Percentiles rank a stretch among this genome's conserved stretches.
Evolutionary conservation across 352 stramenopile species (phyloP).

Genomic region (Phytophthora macrochlamydospora): DNA sequence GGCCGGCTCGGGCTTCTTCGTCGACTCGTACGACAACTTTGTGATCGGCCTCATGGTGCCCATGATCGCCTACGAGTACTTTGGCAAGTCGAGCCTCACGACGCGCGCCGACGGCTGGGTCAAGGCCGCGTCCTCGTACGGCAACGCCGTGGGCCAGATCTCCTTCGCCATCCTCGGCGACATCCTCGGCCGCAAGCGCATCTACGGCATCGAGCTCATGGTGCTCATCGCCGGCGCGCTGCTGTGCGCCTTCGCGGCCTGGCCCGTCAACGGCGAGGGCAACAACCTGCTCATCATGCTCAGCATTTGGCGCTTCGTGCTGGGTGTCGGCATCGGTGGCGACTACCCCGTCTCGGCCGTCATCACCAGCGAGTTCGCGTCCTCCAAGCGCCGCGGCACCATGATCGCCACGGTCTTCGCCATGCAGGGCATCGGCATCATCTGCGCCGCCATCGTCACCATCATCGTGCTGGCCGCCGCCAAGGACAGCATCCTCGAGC

Average conservation of each 20-base stretch:
- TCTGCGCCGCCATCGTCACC: constrained; percentile 38
- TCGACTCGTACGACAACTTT: constrained; percentile 68
- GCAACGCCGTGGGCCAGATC: constrained; percentile 50
- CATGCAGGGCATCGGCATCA: constrained; percentile 60
- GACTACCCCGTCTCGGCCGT: constrained; percentile 60
- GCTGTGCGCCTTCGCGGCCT: constrained; percentile 39
- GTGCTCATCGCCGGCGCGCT: constrained; percentile 45
- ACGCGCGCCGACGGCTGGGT: constrained; percentile 46
- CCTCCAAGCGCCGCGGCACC: constrained; percentile 43
- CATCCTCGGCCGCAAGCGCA: constrained; percentile 51
- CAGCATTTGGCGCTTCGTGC: constrained; percentile 56
- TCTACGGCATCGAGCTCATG: constrained; percentile 56
- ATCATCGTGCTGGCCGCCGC: constrained; percentile 36
- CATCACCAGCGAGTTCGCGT: constrained; percentile 59
- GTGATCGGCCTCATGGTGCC: constrained; percentile 53
- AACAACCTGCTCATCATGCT: constrained; percentile 57
- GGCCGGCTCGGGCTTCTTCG: constrained; percentile 54
- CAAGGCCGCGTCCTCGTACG: constrained; percentile 46
- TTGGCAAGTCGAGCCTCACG: constrained; percentile 37
- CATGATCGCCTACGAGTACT: constrained; percentile 64
- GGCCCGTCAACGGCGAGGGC: constrained; percentile 45
- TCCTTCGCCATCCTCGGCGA: constrained; percentile 55
- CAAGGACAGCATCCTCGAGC: constrained; percentile 38
- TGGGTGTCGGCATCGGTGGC: constrained; percentile 58
- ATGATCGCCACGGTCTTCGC: constrained; percentile 59